phyloP scores from a whole-genome alignment of 106 monocot species.

The Iris macrosiphon region DNA sequence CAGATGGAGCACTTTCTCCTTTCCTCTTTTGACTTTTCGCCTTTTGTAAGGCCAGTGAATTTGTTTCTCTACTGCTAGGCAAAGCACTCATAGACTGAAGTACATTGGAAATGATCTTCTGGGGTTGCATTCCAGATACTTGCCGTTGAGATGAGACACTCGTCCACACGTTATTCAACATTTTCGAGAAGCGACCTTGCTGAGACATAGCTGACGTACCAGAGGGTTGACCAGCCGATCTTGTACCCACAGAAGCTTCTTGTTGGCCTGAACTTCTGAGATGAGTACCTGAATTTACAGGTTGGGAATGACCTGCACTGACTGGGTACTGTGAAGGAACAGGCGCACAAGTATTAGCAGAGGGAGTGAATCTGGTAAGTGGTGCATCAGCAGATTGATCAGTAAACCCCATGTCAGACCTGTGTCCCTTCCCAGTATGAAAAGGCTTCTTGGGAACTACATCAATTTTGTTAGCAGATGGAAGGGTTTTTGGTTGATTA shows the following conservation, averaged over 20 bases:
- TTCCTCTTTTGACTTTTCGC: constrained; percentile 23
- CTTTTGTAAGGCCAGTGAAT: constrained; percentile 12
- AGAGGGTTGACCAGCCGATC: constrained; percentile 20
- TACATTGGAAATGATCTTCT: constrained; percentile 33
- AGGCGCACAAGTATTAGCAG: constrained; percentile 2
- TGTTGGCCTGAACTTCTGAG: constrained; percentile 25
- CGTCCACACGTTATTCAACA: constrained; percentile 68
- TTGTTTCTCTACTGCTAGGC: constrained; percentile 8
- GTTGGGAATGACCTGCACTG: constrained; percentile 13
- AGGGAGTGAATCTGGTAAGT: constrained; percentile 23
- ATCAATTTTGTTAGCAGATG: constrained; percentile 14
- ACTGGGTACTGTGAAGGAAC: constrained; percentile 12
- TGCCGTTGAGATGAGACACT: constrained; percentile 47
- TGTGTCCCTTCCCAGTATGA: constrained; percentile 17
- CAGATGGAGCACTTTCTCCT: constrained; percentile 24
- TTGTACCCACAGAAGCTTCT: constrained; percentile 10
- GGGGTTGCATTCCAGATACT: constrained; percentile 26
- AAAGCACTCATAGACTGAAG: constrained; percentile 39
- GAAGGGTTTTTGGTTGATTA: constrained; percentile 9
- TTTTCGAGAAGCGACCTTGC: constrained; percentile 37
- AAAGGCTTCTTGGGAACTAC: constrained; percentile 13
- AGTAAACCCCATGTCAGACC: constrained; percentile 11
- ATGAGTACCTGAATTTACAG: constrained; percentile 11
- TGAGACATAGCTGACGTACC: constrained; percentile 20
- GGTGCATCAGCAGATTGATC: constrained; percentile 22